phyloP scores from a whole-genome alignment of 148 eudicot genomes.

The Diospyros kaki region DNA sequence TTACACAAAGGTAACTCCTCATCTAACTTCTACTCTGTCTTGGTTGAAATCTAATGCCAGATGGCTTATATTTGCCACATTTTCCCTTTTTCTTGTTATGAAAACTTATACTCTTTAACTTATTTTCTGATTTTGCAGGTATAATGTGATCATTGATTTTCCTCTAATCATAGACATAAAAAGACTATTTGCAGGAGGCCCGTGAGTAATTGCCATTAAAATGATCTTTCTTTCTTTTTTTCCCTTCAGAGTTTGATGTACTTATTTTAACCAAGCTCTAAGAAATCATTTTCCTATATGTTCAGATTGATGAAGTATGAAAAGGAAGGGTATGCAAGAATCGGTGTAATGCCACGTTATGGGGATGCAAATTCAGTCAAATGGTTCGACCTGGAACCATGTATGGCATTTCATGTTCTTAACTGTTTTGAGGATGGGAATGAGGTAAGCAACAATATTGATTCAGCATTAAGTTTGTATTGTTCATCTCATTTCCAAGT shows the following conservation, averaged over 20 bases:
- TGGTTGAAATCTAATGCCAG: no score
- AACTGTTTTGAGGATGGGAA: slow-evolving; percentile 36
- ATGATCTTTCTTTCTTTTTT: no score
- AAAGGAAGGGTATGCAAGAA: slow-evolving; percentile 33
- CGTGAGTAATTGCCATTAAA: neutral
- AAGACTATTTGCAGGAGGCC: slow-evolving; percentile 26
- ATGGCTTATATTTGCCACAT: no score
- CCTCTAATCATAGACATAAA: slow-evolving; percentile 33
- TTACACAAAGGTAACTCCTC: slow-evolving; percentile 5
- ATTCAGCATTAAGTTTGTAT: neutral
- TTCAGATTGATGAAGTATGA: slow-evolving; percentile 29
- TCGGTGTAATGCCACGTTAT: slow-evolving; percentile 45
- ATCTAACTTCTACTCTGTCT: no score
- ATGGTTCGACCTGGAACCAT: slow-evolving; percentile 36
- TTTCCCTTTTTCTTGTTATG: no score
- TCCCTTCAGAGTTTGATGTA: no score
- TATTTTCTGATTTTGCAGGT: no score
- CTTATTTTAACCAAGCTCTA: neutral
- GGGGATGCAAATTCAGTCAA: slow-evolving; percentile 34
- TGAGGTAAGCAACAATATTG: slow-evolving; percentile 22
- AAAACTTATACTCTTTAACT: no score
- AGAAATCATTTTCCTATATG: neutral
- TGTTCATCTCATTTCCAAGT: neutral
- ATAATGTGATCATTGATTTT: slow-evolving; percentile 38
- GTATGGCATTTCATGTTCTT: slow-evolving; percentile 30